Base-by-base conservation (phyloP, 2,329 filamentous ascomycete species). In the Gliomastix tumulicola region DNA sequence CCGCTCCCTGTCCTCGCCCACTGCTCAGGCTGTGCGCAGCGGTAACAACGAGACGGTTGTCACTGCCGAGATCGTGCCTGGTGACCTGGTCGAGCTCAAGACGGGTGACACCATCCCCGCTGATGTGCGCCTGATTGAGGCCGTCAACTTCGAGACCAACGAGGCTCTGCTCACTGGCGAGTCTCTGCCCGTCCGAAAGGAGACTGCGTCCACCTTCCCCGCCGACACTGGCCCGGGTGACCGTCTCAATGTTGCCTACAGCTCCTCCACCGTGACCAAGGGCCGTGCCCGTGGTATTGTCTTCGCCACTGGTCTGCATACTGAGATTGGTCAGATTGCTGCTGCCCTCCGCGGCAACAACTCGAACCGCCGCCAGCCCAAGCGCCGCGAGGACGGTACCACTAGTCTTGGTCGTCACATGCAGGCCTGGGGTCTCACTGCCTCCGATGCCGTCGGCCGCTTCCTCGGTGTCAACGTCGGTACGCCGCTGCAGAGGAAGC, bases 401-500 rank as follows among this genome's bases (percentile, higher is more conserved):
- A 69, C 69, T 13, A 66, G 69, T 46, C 68, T 71, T 40, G 63
- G 69, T 32, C 70, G 71, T 47, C 74, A 77, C 43, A 43, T 65
- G 15, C 55, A 66, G 43, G 65, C 65, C 22, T 65, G 57, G 30
- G 58, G 57, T 8, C 45, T 69, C 57, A 81, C 76, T 4, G 54
- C 69, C 30, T 68, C 65, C 11, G 76, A 82, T 51, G 72, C 71
- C 6, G 56, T 81, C 40, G 77, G 76, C 5, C 66, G 69, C 25
- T 82, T 86, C 50, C 64, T 85, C 8, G 81, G 82, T 35, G 70
- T 84, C 41, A 81, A 75, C 37, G 71, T 82, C 11, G 82, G 82
- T 32, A 85, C 82, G 10, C 82, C 82, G 4, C 65, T 86, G 15
- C 79, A 84, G 54, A 71, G 73, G 46, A 84, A 82, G 49, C 65